A percentile compares a stretch with the other conserved stretches of the same genome.
Evolutionary conservation across 2,329 filamentous ascomycete species (phyloP).

Genomic region (Fusarium sp.): DNA sequence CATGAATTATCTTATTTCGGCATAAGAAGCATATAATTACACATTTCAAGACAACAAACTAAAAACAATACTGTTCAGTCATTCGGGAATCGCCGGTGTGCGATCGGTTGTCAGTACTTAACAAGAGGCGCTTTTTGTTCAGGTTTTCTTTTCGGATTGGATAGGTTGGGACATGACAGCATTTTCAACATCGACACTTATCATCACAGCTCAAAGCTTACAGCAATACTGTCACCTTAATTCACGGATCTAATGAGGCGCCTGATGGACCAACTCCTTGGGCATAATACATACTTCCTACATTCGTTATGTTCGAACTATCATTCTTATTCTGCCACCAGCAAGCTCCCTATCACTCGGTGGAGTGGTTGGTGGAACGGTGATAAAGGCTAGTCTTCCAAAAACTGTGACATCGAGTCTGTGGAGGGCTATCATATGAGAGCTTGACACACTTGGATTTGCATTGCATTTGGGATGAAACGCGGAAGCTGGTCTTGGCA

Average conservation of each 20-base stretch:
- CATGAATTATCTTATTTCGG: constrained; percentile 43
- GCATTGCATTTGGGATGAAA: constrained; percentile 40
- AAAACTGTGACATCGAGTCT: constrained; percentile 24
- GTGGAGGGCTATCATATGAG: constrained; percentile 1
- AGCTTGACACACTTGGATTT: constrained; percentile 37
- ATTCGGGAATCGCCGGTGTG: constrained; percentile 34
- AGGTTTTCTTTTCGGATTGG: constrained; percentile 38
- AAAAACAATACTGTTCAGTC: constrained; percentile 23
- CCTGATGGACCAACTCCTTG: constrained; percentile 29
- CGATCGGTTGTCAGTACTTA: constrained; percentile 33
- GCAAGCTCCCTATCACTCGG: constrained; percentile 1
- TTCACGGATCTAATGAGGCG: constrained; percentile 45
- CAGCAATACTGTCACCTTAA: constrained; percentile 44
- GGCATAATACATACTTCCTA: constrained; percentile 35
- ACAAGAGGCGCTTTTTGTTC: constrained; percentile 32
- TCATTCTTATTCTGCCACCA: constrained; percentile 17
- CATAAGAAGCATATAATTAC: constrained; percentile 42
- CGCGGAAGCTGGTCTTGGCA: constrained; percentile 12
- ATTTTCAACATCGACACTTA: constrained; percentile 36
- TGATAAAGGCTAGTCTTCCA: constrained; percentile 18
- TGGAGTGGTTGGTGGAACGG: not conserved
- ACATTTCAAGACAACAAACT: constrained; percentile 24
- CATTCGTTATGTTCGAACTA: constrained; percentile 37
- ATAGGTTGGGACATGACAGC: constrained; percentile 31
- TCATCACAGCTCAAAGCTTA: constrained; percentile 43